Base-by-base conservation (phyloP, 768 basidiomycete species). In the Mycena haematopus region DNA sequence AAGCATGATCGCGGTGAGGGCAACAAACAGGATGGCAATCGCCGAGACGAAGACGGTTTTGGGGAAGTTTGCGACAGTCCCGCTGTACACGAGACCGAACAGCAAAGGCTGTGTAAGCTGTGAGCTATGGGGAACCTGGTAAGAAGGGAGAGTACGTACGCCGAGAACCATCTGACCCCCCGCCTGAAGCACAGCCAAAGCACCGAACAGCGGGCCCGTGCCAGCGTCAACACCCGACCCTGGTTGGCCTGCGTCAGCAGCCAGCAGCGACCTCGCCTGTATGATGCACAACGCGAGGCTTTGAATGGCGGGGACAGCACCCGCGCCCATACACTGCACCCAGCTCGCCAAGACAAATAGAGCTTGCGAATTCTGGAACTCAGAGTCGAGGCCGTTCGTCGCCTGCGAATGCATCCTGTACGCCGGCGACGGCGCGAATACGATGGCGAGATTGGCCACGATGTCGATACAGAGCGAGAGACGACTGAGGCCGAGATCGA, bases 31-130 rank as follows among this genome's bases (percentile, higher is more conserved):
- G 50, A 92, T 77, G 19, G 73, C 79, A 9, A 78, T 82, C 17
- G 87, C 88, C 14, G 79, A 71, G 15, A 77, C 79, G 68, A 93
- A 94, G 54, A 93, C 83, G 3, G 89, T 80, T 76, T 88, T 89
- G 17, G 92, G 91, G 69, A 79, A 89, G 11, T 72, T 76, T 0
- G 84, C 87, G 33, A 92, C 90, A 0, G 91, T 91, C 53, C 73
- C 77, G 65, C 87, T 84, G 76, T 91, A 94, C 25, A 92, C 76
- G 59, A 89, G 45, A 4, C 88, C 91, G 68, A 93, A 94, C 6
- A 93, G 50, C 71, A 93, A 74, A 4, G 92, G 91, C 87, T 83
- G 56, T 22, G 53, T 7, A 19, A 50, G n/a, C 22, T 21, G 8
- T 56, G 49, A 65, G 27, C 10, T 31, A 56, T 29, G 29, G 36